These are phyloP conservation scores for Cladophialophora chaetospira DNA, from an alignment of 2,329 filamentous ascomycete species.

Conservation along the genomic window DNA sequence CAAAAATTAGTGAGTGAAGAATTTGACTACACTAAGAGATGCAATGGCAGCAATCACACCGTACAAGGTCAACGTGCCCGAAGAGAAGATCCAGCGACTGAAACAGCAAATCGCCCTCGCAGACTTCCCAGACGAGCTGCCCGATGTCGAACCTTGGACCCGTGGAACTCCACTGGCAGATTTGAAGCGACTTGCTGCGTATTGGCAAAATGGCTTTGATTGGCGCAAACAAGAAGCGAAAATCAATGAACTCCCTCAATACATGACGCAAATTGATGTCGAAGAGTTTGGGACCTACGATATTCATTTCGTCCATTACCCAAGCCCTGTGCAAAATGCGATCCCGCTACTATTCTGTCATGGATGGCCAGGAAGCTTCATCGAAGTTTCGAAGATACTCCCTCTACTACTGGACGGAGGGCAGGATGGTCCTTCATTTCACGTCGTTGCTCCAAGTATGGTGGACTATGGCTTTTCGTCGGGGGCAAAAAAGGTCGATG, in stretches of 20 bases:
- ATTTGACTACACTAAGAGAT: too few species aligned
- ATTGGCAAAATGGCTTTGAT: conserved; percentile 61
- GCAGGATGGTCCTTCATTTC: conserved; percentile 49
- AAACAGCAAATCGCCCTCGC: conserved; percentile 57
- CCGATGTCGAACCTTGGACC: conserved; percentile 52
- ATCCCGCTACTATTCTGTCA: conserved; percentile 70
- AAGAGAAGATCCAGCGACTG: conserved; percentile 55
- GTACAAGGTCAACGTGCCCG: conserved; percentile 55
- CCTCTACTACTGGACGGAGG: conserved; percentile 45
- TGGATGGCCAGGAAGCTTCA: conserved; percentile 68
- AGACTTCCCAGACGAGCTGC: conserved; percentile 48
- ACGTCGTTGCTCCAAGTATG: conserved; percentile 55
- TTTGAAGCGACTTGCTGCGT: conserved; percentile 59
- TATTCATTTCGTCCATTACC: conserved; percentile 67
- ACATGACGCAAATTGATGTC: conserved; percentile 48
- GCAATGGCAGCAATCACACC: conserved; percentile 31
- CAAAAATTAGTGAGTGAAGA: too few species aligned
- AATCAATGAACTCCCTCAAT: conserved; percentile 65
- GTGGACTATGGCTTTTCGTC: conserved; percentile 59
- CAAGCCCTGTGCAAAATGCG: conserved; percentile 52
- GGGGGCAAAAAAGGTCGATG: conserved; percentile 36
- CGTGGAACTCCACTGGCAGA: conserved; percentile 63
- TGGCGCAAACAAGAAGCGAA: conserved; percentile 53
- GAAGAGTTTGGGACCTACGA: conserved; percentile 62
- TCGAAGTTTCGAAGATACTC: conserved; percentile 67